These are phyloP conservation scores for Neurospora sp. DNA, from an alignment of 2,329 filamentous ascomycete genomes.

Conservation along the genomic window DNA sequence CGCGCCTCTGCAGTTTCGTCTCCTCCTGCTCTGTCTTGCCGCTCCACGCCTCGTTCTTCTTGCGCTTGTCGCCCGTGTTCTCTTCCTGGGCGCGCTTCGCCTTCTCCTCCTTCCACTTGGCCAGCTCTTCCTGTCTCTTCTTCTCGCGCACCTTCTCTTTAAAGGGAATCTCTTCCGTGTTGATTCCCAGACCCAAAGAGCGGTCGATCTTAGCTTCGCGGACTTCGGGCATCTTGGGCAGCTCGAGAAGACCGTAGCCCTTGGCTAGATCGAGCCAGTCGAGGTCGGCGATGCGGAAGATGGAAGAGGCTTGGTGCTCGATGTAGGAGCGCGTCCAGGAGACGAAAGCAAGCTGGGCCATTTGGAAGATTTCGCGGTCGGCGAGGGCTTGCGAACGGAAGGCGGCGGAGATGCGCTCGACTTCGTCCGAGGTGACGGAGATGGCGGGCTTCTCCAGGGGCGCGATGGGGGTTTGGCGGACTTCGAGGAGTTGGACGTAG, in stretches of 20 bases:
- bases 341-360: constrained; percentile 84
- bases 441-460: constrained; percentile 50
- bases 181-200: constrained; percentile 50
- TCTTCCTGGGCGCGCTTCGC: constrained; percentile 28
- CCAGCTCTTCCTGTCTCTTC: constrained; percentile 47
- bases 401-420: constrained; percentile 26
- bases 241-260: constrained; percentile 75
- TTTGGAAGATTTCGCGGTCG: constrained; percentile 68
- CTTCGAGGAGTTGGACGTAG: constrained; percentile 77
- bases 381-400: constrained; percentile 30
- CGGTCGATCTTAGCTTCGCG: constrained; percentile 56
- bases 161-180: constrained; percentile 61
- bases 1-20: constrained; percentile 34
- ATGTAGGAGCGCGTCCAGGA: constrained; percentile 88
- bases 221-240: constrained; percentile 91
- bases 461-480: constrained; percentile 75
- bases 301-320: constrained; percentile 83
- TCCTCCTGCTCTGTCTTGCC: constrained; percentile 58
- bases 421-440: constrained; percentile 51
- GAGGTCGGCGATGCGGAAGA: constrained; percentile 73
- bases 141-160: constrained; percentile 64
- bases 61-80: constrained; percentile 39
- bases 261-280: constrained; percentile 76
- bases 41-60: constrained; percentile 64
- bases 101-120: constrained; percentile 35